Percentiles rank a stretch among this genome's conserved stretches.
phyloP scores from a whole-genome alignment of 108 stramenopile genomes.

The Craspedostauros australis region DNA sequence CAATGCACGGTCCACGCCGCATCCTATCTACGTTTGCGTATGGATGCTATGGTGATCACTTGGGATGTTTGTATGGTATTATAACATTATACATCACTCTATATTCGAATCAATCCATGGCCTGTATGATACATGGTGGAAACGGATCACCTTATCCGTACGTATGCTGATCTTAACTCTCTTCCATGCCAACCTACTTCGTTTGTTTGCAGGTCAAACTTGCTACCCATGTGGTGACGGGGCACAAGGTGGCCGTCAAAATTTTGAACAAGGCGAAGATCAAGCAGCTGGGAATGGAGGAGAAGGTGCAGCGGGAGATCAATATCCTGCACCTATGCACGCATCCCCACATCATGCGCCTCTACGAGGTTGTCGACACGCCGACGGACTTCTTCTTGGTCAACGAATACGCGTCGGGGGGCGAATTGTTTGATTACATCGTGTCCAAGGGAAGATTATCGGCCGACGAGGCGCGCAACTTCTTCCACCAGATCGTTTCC shows the following conservation, averaged over 20 bases:
- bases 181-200: no score
- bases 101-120: no score
- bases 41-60: no score
- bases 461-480: conserved; percentile 94
- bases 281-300: conserved; percentile 97
- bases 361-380: conserved; percentile 97
- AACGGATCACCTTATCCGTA: no score
- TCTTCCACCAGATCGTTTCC: conserved; percentile 98
- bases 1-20: no score
- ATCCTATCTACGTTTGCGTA: no score
- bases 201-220: conserved; percentile 88
- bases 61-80: no score
- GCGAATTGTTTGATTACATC: conserved; percentile 99
- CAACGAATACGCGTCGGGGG: conserved; percentile 97
- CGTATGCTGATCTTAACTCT: no score
- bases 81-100: no score
- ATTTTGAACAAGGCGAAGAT: conserved; percentile 99
- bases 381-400: conserved; percentile 99
- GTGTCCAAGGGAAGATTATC: conserved; percentile 93
- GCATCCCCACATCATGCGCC: conserved; percentile 98
- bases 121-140: no score
- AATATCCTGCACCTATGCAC: conserved; percentile 97
- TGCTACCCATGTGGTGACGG: conserved; percentile 96
- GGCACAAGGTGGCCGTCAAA: conserved; percentile 99
- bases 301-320: conserved; percentile 99